Evolutionary conservation across 495 filamentous ascomycete species (phyloP).

Genomic region (Penicillium tannophilum): DNA sequence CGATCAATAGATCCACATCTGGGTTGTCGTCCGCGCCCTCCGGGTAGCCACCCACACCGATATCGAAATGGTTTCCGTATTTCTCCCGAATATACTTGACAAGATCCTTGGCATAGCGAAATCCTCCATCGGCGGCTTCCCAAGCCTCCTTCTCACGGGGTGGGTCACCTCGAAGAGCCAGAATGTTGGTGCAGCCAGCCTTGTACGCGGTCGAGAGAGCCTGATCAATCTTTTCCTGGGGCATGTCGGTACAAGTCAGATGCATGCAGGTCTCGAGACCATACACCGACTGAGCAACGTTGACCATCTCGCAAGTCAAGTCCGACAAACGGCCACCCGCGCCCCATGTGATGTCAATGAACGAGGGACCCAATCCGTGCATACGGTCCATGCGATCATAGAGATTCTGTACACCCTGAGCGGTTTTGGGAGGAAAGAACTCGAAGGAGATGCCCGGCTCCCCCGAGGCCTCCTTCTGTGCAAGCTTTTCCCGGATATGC

Average conservation of each 20-base stretch:
- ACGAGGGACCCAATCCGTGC: constrained; percentile 89
- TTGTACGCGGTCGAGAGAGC: constrained; percentile 89
- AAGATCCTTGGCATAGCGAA: constrained; percentile 90
- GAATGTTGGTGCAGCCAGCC: constrained; percentile 95
- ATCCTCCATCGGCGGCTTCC: constrained; percentile 82
- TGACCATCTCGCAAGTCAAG: constrained; percentile 97
- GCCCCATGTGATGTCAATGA: constrained; percentile 99
- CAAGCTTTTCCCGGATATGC: constrained; percentile 93
- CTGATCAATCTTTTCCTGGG: constrained; percentile 81
- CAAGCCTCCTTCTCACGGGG: constrained; percentile 93
- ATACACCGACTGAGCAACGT: constrained; percentile 92
- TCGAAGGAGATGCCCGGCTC: constrained; percentile 95
- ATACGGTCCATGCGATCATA: constrained; percentile 99
- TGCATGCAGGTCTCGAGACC: constrained; percentile 99
- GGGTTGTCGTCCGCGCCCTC: constrained; percentile 94
- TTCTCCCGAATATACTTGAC: constrained; percentile 87
- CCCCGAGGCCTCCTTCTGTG: constrained; percentile 73
- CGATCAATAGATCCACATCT: constrained; percentile 79
- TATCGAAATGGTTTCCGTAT: constrained; percentile 96
- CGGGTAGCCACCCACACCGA: constrained; percentile 96
- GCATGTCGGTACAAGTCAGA: constrained; percentile 98
- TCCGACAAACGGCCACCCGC: constrained; percentile 89
- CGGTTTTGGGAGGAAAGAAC: constrained; percentile 99
- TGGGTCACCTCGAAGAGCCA: constrained; percentile 92
- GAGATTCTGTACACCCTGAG: constrained; percentile 95